Percentiles rank a stretch among this genome's conserved stretches.
phyloP scores from a whole-genome alignment of 2,329 filamentous ascomycete genomes.

The Dothistroma pini region DNA sequence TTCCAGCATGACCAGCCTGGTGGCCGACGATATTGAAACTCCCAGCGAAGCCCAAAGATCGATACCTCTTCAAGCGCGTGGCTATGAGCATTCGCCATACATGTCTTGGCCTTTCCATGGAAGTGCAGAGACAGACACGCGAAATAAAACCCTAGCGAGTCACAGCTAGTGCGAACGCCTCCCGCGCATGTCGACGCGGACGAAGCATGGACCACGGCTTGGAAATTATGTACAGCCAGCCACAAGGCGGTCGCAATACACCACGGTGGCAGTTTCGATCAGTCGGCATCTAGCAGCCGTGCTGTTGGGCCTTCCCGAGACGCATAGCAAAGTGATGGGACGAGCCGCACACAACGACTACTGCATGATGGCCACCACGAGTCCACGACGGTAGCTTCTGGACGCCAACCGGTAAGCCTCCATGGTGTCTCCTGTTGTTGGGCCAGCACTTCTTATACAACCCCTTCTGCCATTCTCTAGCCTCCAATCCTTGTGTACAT shows the following conservation, averaged over 20 bases:
- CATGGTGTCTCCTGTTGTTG: background rate
- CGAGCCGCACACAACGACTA: background rate
- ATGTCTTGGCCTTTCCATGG: background rate
- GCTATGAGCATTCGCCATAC: background rate
- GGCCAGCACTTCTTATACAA: background rate
- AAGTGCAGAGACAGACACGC: background rate
- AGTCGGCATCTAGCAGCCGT: background rate
- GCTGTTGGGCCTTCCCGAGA: background rate
- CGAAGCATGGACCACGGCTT: background rate
- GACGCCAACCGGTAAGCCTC: background rate
- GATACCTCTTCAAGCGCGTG: background rate
- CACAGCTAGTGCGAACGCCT: constrained; percentile 2
- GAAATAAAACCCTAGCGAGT: background rate
- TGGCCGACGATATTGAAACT: background rate
- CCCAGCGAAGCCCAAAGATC: background rate
- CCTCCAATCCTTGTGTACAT: background rate
- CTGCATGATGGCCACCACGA: background rate
- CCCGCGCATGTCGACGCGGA: background rate
- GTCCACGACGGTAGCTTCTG: background rate
- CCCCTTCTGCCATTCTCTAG: background rate
- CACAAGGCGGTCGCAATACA: background rate
- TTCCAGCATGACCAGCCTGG: background rate
- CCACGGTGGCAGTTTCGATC: background rate
- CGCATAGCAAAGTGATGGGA: background rate
- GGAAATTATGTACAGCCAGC: constrained; percentile 5